These are phyloP conservation scores for Choiromyces venosus DNA, from an alignment of 495 filamentous ascomycete genomes.

Conservation along the genomic window DNA sequence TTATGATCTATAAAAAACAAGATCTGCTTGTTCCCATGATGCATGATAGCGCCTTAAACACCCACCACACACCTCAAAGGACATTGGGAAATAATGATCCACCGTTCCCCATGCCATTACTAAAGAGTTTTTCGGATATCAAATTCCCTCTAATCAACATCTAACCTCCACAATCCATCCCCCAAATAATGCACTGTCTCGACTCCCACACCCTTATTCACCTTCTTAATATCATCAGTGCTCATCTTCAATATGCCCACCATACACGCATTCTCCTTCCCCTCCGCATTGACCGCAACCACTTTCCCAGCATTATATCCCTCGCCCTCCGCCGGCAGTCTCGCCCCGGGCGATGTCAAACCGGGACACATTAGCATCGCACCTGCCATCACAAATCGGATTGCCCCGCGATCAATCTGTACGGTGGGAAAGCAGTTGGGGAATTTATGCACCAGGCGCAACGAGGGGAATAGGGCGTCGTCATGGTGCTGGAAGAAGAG, in stretches of 20 bases:
- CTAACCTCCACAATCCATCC: conserved; percentile 85
- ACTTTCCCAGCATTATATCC: conserved; percentile 70
- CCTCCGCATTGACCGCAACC: conserved; percentile 85
- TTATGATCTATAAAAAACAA: background rate
- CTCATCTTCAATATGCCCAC: conserved; percentile 80
- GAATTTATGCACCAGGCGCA: conserved; percentile 68
- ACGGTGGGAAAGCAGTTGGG: conserved; percentile 59
- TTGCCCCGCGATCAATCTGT: conserved; percentile 86
- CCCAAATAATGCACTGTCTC: conserved; percentile 90
- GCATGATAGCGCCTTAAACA: background rate
- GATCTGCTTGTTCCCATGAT: background rate
- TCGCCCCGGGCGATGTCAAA: conserved; percentile 71
- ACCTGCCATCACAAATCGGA: conserved; percentile 89
- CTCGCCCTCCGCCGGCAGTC: conserved; percentile 58
- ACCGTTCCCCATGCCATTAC: background rate
- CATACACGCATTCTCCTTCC: conserved; percentile 84
- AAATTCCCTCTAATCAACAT: conserved; percentile 54
- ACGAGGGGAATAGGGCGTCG: conserved; percentile 70
- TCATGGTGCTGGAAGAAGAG: conserved; percentile 91
- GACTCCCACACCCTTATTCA: conserved; percentile 86
- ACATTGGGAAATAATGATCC: background rate
- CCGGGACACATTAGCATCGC: conserved; percentile 95
- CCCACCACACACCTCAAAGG: background rate
- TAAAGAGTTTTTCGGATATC: background rate
- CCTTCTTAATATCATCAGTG: conserved; percentile 85